Evolutionary conservation across 208 protist species (phyloP).

Genomic region (Zelonia costaricensis): DNA sequence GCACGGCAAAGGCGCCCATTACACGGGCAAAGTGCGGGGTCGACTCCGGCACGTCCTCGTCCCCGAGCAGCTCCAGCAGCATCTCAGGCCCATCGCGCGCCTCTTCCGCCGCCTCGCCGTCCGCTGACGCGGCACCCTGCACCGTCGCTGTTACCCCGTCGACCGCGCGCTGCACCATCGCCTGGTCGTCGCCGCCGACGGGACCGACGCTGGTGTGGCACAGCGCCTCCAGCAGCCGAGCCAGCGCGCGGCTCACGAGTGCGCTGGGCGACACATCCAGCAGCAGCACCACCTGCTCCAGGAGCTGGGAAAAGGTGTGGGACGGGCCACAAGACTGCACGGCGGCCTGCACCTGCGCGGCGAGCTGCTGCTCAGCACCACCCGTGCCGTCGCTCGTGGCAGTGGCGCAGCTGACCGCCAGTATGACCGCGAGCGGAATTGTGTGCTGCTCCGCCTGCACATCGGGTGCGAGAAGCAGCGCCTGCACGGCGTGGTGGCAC

Average conservation of each 20-base stretch:
- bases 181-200: conserved; percentile 27
- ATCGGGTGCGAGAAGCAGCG: conserved; percentile 25
- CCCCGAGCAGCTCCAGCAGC: conserved; percentile 67
- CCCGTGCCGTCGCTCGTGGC: background rate
- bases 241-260: conserved; percentile 30
- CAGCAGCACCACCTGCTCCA: conserved; percentile 67
- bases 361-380: conserved; percentile 11
- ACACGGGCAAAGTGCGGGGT: conserved; percentile 52
- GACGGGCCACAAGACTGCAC: background rate
- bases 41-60: conserved; percentile 32
- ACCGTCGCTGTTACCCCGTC: conserved; percentile 9
- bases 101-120: conserved; percentile 26
- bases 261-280: conserved; percentile 61
- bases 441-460: conserved; percentile 43
- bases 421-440: conserved; percentile 10
- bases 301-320: conserved; percentile 15
- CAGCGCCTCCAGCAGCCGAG: conserved; percentile 22
- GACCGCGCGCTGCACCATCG: conserved; percentile 45
- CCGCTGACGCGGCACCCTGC: background rate
- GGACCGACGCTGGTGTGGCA: background rate
- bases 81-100: conserved; percentile 42
- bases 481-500: conserved; percentile 4
- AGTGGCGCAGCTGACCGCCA: conserved; percentile 14
- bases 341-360: conserved; percentile 1
- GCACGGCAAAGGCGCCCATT: conserved; percentile 30